Evolutionary conservation across 805 yeast species (phyloP), one percentile per base, ranked within the genome.

Genomic region (Pichia nakasei): DNA sequence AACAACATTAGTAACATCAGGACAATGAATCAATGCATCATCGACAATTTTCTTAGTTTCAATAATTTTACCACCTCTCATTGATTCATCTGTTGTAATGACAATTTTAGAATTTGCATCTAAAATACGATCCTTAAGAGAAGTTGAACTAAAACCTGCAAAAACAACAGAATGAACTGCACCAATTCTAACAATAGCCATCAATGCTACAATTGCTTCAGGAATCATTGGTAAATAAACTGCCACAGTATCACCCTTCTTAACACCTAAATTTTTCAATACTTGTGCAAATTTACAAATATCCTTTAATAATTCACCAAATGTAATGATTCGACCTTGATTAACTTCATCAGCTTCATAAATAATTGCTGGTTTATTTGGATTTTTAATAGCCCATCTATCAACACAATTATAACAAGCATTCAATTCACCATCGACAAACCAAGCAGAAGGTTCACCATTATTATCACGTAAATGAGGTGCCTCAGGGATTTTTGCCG

Each of bases 161-260:
- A 85, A 85, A 27, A 85, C 82, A 32, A 84, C 93, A 3, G 91
- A 82, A 63, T 85, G 95, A 48, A 84, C 69, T 13, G 94, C 95
- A 55, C 95, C 94, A 50, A 85, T 68, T 64, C 95, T 73, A 35
- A 77, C 75, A 57, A 84, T 82, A 22, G 95, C 94, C 64, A 85
- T 66, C 69, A 85, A 65, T 22, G 93, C 77, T 45, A 82, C 68
- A 41, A 85, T 65, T 34, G 93, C 89, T 60, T 83, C 85, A 38
- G 89, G 83, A 50, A 80, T 81, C 93, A 84, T 85, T 55, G 95
- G 95, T 68, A 85, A 69, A 61, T 85, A 85, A 42, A 85, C 84
- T 21, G 93, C 93, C 45, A 85, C 91, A 17, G 88, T 81, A 59
- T 85, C 95, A 54, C 93, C 93, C 65, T 84, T 85, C 48, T 70